Base-by-base conservation (phyloP, 2,329 filamentous ascomycete species). In the Arthrobotrys iridis region DNA sequence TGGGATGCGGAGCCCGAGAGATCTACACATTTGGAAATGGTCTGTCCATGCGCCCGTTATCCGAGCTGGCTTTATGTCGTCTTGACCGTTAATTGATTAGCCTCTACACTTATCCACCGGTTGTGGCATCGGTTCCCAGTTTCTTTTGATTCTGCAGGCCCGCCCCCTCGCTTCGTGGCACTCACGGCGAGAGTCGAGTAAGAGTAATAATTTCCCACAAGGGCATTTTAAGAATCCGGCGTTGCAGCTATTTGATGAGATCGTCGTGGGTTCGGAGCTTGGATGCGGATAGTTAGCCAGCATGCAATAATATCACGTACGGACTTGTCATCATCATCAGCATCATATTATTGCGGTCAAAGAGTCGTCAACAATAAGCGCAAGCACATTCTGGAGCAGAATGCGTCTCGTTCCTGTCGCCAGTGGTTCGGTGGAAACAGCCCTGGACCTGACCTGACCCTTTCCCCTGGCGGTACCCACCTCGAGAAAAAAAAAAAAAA, bases 151-250 rank as follows among this genome's bases (percentile, higher is more conserved):
- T 59, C 65, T 68, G 64, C 52, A 68, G 45, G 37, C 65, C 48
- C 3, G 60, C 37, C 41, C 62, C 52, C 64, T 68, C 41, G 52
- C 64, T 68, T 68, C 48, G 52, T 60, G 64, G 26, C 64, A 60
- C 40, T 59, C 30, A 43, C 40, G 1, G 46, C 26, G 26, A 46
- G n/a, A n/a, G 46, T 26, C 22, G 6, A 30, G 20, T 22, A 11
- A 28, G 43, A 63, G 18, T 46, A n/a, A 26, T 40, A 26, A 33
- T 20, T 26, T 58, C 15, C 35, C 37, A n/a, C 24, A 13, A 33
- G 41, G 15, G 40, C 37, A 43, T 35, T 30, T 46, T 48, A 50
- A 13, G 40, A 26, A 28, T 46, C 4, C 46, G n/a, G 24, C 26
- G 33, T n/a, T n/a, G n/a, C n/a, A n/a, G n/a, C n/a, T n/a, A n/a